Evolutionary conservation across 2,329 filamentous ascomycete species (phyloP).

Genomic region (Aspergillus proliferans): DNA sequence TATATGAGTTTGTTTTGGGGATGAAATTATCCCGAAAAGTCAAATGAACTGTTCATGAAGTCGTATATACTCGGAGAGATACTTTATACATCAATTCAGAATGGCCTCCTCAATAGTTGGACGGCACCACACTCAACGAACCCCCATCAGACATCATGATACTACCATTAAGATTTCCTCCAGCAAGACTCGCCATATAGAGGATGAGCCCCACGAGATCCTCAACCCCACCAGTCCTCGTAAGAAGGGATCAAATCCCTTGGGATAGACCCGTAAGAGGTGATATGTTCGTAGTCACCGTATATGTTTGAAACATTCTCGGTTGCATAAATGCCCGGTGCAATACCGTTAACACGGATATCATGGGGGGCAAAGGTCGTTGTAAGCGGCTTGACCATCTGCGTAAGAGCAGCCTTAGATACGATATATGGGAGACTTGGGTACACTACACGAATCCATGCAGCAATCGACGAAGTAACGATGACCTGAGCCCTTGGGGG

Average conservation of each 20-base stretch:
- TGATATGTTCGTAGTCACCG: constrained; percentile 31
- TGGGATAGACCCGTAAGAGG: constrained; percentile 35
- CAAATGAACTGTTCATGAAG: neutral
- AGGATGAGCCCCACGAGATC: constrained; percentile 62
- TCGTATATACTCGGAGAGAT: neutral
- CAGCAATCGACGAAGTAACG: constrained; percentile 43
- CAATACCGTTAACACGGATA: constrained; percentile 47
- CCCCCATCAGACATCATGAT: constrained; percentile 60
- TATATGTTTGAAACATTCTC: constrained; percentile 54
- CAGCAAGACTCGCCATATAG: constrained; percentile 59
- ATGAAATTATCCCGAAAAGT: neutral
- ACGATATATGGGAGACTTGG: constrained; percentile 40
- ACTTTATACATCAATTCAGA: neutral
- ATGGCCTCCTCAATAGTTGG: constrained; percentile 41
- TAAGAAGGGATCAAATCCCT: constrained; percentile 49
- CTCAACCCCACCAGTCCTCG: constrained; percentile 53
- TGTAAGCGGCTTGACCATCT: constrained; percentile 46
- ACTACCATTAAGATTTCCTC: constrained; percentile 60
- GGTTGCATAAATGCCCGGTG: constrained; percentile 52
- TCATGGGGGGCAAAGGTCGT: constrained; percentile 35
- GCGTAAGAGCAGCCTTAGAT: constrained; percentile 44
- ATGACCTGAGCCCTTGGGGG: constrained; percentile 40
- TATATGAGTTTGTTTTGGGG: constrained; percentile 34
- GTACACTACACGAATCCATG: constrained; percentile 33
- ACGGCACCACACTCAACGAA: constrained; percentile 51